Conservation (phyloP, 768 basidiomycete species). For the Daedalea quercina region DNA sequence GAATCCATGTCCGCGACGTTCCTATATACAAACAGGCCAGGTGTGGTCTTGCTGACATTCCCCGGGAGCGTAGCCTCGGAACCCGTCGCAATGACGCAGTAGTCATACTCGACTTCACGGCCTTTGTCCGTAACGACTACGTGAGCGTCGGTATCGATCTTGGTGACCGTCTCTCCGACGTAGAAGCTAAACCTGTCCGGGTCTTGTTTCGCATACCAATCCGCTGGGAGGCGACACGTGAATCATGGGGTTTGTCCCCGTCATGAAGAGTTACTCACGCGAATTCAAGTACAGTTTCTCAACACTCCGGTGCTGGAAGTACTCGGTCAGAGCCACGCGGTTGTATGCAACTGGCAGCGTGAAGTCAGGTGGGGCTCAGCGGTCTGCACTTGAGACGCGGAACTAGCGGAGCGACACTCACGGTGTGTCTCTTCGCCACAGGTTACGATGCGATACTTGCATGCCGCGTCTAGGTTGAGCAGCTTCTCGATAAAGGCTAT, state of each 20-base stretch:
- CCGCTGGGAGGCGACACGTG: constrained; percentile 17
- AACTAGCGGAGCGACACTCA: constrained; percentile 17
- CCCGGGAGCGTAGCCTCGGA: constrained; percentile 58
- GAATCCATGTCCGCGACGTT: constrained; percentile 62
- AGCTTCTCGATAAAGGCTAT: constrained; percentile 67
- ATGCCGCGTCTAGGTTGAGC: constrained; percentile 44
- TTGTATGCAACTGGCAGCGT: constrained; percentile 40
- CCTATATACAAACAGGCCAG: constrained; percentile 67
- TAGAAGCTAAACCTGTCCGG: constrained; percentile 49
- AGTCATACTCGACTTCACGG: constrained; percentile 45
- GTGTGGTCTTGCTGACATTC: constrained; percentile 39
- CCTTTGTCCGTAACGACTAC: constrained; percentile 41
- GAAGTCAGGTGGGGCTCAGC: not conserved
- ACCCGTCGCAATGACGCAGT: constrained; percentile 64
- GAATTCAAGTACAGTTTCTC: constrained; percentile 57
- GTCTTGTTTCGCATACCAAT: constrained; percentile 57
- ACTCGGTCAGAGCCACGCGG: constrained; percentile 51
- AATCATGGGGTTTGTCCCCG: constrained; percentile 8
- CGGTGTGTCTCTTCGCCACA: constrained; percentile 47
- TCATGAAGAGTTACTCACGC: constrained; percentile 16
- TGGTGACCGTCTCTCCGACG: constrained; percentile 39
- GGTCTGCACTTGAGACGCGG: not conserved
- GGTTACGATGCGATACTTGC: constrained; percentile 47
- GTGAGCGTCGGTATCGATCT: constrained; percentile 31
- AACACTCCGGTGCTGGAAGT: constrained; percentile 53